These are phyloP conservation scores for Aureobasidium sp. DNA, from an alignment of 2,329 filamentous ascomycete genomes.

Conservation along the genomic window DNA sequence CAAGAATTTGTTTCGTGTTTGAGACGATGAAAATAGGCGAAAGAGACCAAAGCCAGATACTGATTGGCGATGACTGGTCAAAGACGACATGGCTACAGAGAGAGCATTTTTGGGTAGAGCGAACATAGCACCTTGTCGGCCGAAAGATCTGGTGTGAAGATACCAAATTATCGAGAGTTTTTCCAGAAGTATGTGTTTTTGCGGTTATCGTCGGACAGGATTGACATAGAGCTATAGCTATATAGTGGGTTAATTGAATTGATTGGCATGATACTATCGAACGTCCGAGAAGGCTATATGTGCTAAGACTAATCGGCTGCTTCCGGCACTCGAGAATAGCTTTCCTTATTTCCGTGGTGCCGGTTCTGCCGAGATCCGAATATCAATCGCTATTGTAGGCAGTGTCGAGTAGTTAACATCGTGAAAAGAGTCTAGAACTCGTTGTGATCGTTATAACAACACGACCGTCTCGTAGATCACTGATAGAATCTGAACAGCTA, in stretches of 20 bases:
- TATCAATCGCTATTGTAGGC: neutral
- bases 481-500: too few relatives aligned
- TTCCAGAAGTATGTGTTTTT: too few relatives aligned
- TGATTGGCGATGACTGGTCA: neutral
- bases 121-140: neutral
- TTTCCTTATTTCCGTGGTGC: neutral
- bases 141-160: too few relatives aligned
- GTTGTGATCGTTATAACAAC: too few relatives aligned
- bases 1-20: neutral
- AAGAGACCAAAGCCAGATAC: neutral
- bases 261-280: neutral
- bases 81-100: neutral
- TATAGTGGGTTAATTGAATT: neutral
- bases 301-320: neutral
- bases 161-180: too few relatives aligned
- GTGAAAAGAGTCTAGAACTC: too few relatives aligned
- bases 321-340: neutral
- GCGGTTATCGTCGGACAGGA: too few relatives aligned
- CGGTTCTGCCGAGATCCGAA: neutral
- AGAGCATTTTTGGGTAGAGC: neutral
- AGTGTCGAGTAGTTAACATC: neutral
- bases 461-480: too few relatives aligned
- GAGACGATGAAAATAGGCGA: neutral
- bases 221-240: too few relatives aligned
- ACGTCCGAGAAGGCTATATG: neutral